Percentiles rank a stretch among this genome's conserved stretches.
These are phyloP conservation scores for Fusarium subtropicale DNA, from an alignment of 2,329 filamentous ascomycete species.

Conservation along the genomic window DNA sequence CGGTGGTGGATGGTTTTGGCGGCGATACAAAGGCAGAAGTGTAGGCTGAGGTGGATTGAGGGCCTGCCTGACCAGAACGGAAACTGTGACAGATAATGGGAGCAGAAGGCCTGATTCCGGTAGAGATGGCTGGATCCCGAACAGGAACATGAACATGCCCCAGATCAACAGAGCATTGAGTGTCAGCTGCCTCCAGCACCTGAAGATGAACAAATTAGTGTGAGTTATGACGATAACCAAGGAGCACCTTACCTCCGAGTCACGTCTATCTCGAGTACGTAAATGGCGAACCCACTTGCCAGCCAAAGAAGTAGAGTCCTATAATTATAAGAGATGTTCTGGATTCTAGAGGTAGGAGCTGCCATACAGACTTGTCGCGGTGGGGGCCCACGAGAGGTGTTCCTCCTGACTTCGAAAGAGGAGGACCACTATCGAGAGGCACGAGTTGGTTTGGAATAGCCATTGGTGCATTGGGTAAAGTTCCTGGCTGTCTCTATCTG, in stretches of 20 bases:
- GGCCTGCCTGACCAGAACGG: not conserved
- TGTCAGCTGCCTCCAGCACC: not conserved
- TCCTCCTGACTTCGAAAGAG: not conserved
- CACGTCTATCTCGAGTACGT: too few relatives aligned
- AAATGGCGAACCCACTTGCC: not conserved
- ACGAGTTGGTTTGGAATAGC: not conserved
- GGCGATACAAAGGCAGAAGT: not conserved
- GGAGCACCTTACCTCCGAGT: not conserved
- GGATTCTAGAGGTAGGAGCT: not conserved
- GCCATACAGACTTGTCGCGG: not conserved
- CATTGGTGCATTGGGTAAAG: not conserved
- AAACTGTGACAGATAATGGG: not conserved
- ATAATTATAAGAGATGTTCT: not conserved
- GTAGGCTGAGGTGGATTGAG: not conserved
- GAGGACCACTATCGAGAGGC: not conserved
- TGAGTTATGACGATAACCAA: not conserved
- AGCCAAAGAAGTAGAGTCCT: not conserved
- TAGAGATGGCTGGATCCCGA: not conserved
- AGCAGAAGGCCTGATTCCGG: not conserved
- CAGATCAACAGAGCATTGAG: not conserved
- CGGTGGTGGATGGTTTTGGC: not conserved
- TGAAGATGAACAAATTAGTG: not conserved
- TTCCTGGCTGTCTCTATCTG: too few relatives aligned
- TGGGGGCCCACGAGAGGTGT: not conserved
- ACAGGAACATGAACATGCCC: not conserved